Conservation (phyloP, 106 monocot species). For the Dendrobium huoshanense region DNA sequence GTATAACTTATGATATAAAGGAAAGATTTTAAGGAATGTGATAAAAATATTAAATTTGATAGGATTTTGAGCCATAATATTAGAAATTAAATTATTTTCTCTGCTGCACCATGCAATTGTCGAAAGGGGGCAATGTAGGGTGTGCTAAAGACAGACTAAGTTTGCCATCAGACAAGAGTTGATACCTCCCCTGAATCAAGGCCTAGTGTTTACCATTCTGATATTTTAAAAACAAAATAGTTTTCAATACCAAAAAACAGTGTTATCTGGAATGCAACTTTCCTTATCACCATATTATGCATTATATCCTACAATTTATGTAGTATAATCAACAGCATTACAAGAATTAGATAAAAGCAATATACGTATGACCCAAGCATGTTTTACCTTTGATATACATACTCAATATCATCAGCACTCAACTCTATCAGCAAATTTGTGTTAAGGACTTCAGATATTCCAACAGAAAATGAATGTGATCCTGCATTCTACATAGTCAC, state of each 20-base stretch:
- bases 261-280: no score
- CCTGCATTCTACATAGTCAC: constrained; percentile 59
- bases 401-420: constrained; percentile 94
- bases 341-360: not conserved
- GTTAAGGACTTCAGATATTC: constrained; percentile 85
- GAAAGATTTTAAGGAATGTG: no score
- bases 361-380: not conserved
- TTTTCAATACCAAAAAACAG: no score
- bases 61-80: no score
- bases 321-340: not conserved
- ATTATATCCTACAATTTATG: not conserved
- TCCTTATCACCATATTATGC: not conserved
- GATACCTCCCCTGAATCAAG: not conserved
- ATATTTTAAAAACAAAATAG: not conserved
- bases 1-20: no score
- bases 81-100: no score
- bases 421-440: constrained; percentile 80
- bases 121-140: no score
- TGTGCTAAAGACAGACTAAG: not conserved
- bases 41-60: no score
- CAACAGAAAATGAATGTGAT: constrained; percentile 83
- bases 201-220: not conserved
- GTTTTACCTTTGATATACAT: constrained; percentile 83
- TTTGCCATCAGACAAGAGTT: not conserved
- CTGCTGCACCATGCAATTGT: no score